phyloP scores from a whole-genome alignment of 1,284 basidiomycete species.

The Tylopilus sp. region DNA sequence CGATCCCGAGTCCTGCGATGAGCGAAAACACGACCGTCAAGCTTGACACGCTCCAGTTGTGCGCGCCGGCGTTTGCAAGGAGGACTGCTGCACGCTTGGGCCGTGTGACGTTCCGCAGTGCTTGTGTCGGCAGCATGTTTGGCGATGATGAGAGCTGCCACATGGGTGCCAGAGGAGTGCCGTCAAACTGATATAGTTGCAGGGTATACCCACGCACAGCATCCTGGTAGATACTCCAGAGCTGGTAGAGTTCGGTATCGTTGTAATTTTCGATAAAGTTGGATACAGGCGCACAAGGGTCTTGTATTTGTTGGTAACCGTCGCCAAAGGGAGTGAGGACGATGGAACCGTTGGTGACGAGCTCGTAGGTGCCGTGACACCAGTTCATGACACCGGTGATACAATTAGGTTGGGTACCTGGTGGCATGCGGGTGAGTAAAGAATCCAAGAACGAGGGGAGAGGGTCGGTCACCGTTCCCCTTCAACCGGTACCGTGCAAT shows the following conservation, averaged over 20 bases:
- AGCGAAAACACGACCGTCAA: constrained; percentile 13
- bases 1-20: constrained; percentile 20
- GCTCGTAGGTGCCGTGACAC: constrained; percentile 76
- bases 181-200: constrained; percentile 42
- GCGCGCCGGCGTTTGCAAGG: constrained; percentile 26
- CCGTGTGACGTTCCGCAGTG: constrained; percentile 29
- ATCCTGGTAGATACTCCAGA: constrained; percentile 42
- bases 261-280: constrained; percentile 84
- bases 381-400: constrained; percentile 83
- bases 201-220: constrained; percentile 37
- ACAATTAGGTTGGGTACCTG: constrained; percentile 71
- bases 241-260: constrained; percentile 43
- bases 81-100: constrained; percentile 8
- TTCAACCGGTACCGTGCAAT: constrained; percentile 84
- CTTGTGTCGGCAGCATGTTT: constrained; percentile 41
- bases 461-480: constrained; percentile 58
- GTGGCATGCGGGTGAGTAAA: constrained; percentile 7
- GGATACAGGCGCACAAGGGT: constrained; percentile 81
- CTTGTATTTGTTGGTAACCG: constrained; percentile 89
- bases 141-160: constrained; percentile 33
- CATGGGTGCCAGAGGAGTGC: constrained; percentile 36
- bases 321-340: constrained; percentile 68
- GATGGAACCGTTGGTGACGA: constrained; percentile 76
- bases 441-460: neutral
- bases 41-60: constrained; percentile 16